Evolutionary conservation across 2,329 filamentous ascomycete species (phyloP), one percentile per base, ranked within the genome.

Genomic region (Raffaelea arxii): DNA sequence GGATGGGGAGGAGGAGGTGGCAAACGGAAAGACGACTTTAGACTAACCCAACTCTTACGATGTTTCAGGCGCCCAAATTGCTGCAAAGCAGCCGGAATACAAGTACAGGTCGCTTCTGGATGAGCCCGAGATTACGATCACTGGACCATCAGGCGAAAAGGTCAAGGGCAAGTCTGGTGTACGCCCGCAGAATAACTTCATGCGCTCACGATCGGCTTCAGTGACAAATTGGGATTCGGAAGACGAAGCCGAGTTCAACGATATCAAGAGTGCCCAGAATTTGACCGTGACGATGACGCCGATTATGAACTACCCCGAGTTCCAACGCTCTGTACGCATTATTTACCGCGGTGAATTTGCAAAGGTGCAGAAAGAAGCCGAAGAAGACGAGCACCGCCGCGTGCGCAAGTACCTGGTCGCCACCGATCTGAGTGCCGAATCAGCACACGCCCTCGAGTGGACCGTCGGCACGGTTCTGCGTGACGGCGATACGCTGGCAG

Each of bases 381-480:
- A 42, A 4, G 82, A 90, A 47, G 84, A 87, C 12, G 86, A 88
- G 44, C 75, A 86, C 43, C 80, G 86, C 43, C 79, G 86, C 45
- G 77, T 91, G 50, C 78, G 92, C 45, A 94, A 92, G 57, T 98
- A 97, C 60, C 70, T 98, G 16, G 89, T 96, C n/a, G 91, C 92
- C 3, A 96, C 88, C 0, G 92, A 98, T 63, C 69, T 97, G 4
- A 96, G 90, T 55, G 86, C 92, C 32, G 92, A 98, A 66, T 90
- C 91, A 4, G 86, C 87, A 6, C 94, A 97, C 62, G 92, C 92
- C 2, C 72, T 98, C 25, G 92, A 98, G 63, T 98, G 92, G 92
- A 92, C 91, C 0, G 90, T 98, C 47, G 92, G 92, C 7, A 97
- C 91, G 0, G 89, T 97, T 6, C 72, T 98, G 25, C 79, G 92